A percentile compares a stretch with the other conserved stretches of the same genome.
These are phyloP conservation scores for Ramaria rubella DNA, from an alignment of 768 basidiomycete genomes.

Conservation along the genomic window DNA sequence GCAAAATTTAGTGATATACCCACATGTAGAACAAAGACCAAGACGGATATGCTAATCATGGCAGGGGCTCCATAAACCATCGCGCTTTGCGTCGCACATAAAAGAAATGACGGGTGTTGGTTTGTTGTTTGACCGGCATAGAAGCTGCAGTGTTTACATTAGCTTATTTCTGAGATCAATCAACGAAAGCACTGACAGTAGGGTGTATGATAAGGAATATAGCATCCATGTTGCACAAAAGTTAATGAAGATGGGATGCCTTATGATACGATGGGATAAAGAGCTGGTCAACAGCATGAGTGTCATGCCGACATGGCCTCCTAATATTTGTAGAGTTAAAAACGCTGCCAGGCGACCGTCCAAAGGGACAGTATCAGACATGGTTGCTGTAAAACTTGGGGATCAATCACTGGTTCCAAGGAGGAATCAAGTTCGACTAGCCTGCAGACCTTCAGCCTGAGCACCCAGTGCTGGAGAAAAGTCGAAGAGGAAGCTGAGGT, in stretches of 20 bases:
- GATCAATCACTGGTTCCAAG: too few relatives aligned
- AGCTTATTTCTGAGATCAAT: background rate
- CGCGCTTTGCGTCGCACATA: constrained; percentile 47
- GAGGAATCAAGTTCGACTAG: too few relatives aligned
- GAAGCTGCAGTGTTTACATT: background rate
- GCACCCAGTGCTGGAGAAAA: background rate
- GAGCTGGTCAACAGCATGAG: constrained; percentile 41
- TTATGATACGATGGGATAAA: constrained; percentile 35
- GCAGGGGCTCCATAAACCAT: constrained; percentile 42
- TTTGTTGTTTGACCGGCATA: constrained; percentile 9
- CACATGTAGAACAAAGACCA: background rate
- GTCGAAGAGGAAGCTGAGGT: too few relatives aligned
- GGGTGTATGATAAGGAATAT: constrained; percentile 44
- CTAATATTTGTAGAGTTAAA: constrained; percentile 41
- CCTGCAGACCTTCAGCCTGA: too few relatives aligned
- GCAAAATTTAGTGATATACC: background rate
- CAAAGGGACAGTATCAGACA: background rate
- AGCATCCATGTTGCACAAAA: constrained; percentile 50
- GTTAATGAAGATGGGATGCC: constrained; percentile 49
- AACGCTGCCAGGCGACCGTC: constrained; percentile 18
- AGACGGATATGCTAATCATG: background rate
- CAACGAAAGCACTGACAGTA: constrained; percentile 37
- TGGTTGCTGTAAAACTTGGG: background rate
- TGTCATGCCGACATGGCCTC: constrained; percentile 48
- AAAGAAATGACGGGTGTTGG: constrained; percentile 16